phyloP scores from a whole-genome alignment of 1,284 basidiomycete genomes.

The Fomes fomentarius region DNA sequence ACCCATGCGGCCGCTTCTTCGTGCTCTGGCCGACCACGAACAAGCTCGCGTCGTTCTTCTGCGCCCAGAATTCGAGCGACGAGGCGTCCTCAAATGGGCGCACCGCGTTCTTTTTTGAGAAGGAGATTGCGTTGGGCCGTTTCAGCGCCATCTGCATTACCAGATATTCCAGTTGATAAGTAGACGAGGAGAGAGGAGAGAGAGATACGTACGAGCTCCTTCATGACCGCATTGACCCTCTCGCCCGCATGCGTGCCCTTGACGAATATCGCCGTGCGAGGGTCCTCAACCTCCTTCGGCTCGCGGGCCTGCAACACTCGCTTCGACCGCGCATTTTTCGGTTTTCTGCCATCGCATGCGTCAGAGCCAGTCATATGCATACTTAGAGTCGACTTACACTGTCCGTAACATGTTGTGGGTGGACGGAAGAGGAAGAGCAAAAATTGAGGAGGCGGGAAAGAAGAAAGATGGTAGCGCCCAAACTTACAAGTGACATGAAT shows the following conservation, averaged over 20 bases:
- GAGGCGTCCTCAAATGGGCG: conserved; percentile 89
- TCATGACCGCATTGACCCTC: conserved; percentile 80
- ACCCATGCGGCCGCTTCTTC: conserved; percentile 92
- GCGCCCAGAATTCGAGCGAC: conserved; percentile 90
- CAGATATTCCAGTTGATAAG: neutral
- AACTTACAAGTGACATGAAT: neutral
- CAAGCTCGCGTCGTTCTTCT: conserved; percentile 94
- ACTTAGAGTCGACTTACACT: conserved; percentile 33
- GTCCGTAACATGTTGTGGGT: conserved; percentile 40
- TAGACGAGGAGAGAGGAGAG: neutral
- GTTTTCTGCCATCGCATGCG: conserved; percentile 64
- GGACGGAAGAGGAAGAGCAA: neutral
- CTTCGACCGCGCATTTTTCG: conserved; percentile 98
- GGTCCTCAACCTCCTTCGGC: conserved; percentile 89
- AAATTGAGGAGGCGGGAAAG: conserved; percentile 12
- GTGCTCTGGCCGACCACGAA: conserved; percentile 92
- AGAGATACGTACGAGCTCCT: conserved; percentile 74
- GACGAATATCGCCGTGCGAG: conserved; percentile 86
- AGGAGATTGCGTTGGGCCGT: conserved; percentile 87
- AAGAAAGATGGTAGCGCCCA: conserved; percentile 14
- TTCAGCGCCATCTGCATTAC: conserved; percentile 83
- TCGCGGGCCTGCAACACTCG: conserved; percentile 87
- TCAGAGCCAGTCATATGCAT: neutral
- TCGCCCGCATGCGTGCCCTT: conserved; percentile 87
- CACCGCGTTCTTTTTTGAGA: conserved; percentile 93